A percentile compares a stretch with the other conserved stretches of the same genome.
phyloP scores from a whole-genome alignment of 169 alveolate species.

The Eimeria necatrix region DNA sequence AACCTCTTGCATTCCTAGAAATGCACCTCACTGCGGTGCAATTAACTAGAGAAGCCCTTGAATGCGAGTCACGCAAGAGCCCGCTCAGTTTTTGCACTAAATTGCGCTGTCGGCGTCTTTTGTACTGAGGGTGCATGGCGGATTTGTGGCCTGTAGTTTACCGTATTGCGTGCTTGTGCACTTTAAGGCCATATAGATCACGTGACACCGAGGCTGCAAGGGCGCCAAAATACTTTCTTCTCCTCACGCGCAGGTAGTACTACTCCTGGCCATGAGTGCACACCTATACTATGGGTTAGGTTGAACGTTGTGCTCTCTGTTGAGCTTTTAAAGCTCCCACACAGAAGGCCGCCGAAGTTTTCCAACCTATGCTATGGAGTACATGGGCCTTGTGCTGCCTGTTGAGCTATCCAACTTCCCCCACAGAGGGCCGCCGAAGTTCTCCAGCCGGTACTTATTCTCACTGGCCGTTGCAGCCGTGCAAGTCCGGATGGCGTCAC shows the following conservation, averaged over 20 bases:
- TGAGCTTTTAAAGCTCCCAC: neutral
- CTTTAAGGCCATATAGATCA: neutral
- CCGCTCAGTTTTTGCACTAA: neutral
- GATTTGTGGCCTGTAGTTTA: neutral
- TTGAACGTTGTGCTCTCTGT: neutral
- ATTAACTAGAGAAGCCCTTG: neutral
- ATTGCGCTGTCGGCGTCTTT: neutral
- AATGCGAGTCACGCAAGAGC: neutral
- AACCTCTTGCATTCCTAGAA: neutral
- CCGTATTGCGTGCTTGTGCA: neutral
- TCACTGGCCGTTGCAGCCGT: neutral
- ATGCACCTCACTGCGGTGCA: neutral
- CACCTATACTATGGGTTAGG: neutral
- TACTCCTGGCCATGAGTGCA: neutral
- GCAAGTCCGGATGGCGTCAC: neutral
- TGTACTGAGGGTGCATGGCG: neutral
- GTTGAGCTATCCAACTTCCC: neutral
- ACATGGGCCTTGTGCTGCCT: neutral
- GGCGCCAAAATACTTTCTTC: too few species aligned
- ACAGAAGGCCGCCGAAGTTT: neutral
- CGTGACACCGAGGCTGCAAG: neutral
- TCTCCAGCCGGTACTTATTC: neutral
- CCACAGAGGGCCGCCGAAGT: neutral
- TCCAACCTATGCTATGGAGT: neutral
- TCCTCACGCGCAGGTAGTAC: neutral